Conservation (phyloP, 2,329 filamentous ascomycete species). For the Cyphellophora attinorum region DNA sequence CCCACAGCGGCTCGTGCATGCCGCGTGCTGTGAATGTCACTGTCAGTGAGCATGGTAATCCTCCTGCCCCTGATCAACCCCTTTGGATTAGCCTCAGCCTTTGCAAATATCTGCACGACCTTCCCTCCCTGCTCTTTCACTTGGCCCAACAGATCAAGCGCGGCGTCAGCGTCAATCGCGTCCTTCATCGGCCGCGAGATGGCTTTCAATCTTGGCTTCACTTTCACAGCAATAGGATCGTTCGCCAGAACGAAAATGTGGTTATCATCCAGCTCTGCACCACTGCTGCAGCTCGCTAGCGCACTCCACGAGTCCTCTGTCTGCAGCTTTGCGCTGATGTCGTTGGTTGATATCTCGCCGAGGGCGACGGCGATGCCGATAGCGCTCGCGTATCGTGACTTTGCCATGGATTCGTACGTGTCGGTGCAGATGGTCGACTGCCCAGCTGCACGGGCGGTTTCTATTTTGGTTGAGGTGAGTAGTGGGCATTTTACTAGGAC, state of each 20-base stretch:
- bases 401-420: slow-evolving; percentile 26
- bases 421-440: slow-evolving; percentile 20
- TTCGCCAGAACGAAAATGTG: slow-evolving; percentile 24
- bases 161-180: slow-evolving; percentile 7
- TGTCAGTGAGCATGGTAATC: slow-evolving; percentile 24
- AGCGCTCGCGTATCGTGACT: slow-evolving; percentile 23
- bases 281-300: slow-evolving; percentile 24
- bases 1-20: slow-evolving; percentile 25
- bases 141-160: slow-evolving; percentile 2
- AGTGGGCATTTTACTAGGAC: slow-evolving; percentile 23
- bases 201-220: not conserved
- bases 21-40: slow-evolving; percentile 22
- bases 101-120: slow-evolving; percentile 23
- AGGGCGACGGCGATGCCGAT: slow-evolving; percentile 22
- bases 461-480: slow-evolving; percentile 21
- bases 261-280: slow-evolving; percentile 23
- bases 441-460: slow-evolving; percentile 16
- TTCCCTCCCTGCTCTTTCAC: slow-evolving; percentile 3
- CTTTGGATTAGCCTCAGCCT: slow-evolving; percentile 22
- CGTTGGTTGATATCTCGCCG: slow-evolving; percentile 14
- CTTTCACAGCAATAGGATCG: slow-evolving; percentile 8
- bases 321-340: slow-evolving; percentile 16
- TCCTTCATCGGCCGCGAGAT: slow-evolving; percentile 6
- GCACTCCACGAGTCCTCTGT: slow-evolving; percentile 18
- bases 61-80: slow-evolving; percentile 19